Base-by-base conservation (phyloP, 305 asterid species). In the Fraxinus dipetala region DNA sequence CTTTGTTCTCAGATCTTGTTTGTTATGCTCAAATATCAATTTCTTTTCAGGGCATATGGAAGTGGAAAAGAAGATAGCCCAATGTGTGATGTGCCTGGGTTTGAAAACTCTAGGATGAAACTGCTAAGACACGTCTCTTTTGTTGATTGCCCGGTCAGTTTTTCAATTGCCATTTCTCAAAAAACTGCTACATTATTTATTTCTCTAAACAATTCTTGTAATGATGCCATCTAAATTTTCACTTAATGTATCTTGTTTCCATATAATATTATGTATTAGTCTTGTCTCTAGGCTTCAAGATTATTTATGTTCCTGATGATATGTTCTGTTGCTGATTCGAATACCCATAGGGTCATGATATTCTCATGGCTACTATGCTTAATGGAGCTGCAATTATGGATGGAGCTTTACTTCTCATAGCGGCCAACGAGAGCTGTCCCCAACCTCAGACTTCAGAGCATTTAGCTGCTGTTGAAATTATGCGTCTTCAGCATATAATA, bases 301-400 rank as follows among this genome's bases (percentile, higher is more conserved):
- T 16, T 48, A 45, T 78, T 75, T 84, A 2, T 78, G 45, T 67
- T 77, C 34, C 78, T 80, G 73, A 63, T 72, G 76, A 56, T 14
- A n/a, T 78, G 32, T 48, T 77, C 2, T 48, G 73, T 79, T 18
- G 28, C 56, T 81, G 36, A 43, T 38, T 13, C 79, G 72, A 72
- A 75, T 82, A 79, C n/a, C 63, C 26, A 38, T 84, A 94, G 99
- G 99, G 99, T 54, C 99, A 95, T 54, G 99, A 95, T 90, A 95
- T 94, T 92, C 98, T 95, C 90, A 95, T 95, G 99, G 99, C 99
- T 84, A 95, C 99, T 2, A 95, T 95, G 99, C 99, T 95, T 89
- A 95, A 95, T 76, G 99, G 99, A 82, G 99, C 99, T 1, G 98
- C 99, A 70, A 95, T 95, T 78, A 95, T 95, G 99, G 99, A 95